Conservation (phyloP, 2,329 filamentous ascomycete species). For the Penicillium sp. region DNA sequence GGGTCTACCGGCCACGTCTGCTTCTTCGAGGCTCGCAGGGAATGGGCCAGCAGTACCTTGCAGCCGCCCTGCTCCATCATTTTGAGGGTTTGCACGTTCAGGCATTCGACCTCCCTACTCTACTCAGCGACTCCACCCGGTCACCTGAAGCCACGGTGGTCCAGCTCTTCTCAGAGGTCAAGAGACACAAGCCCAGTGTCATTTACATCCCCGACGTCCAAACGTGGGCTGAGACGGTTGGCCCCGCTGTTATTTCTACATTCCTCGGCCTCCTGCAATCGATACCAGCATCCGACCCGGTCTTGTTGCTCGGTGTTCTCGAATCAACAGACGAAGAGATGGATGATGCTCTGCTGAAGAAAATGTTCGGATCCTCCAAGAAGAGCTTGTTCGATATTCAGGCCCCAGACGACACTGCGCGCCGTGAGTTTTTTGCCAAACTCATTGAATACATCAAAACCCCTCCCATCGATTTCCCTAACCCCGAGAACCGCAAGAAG, state of each 20-base stretch:
- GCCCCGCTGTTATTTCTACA: conserved; percentile 63
- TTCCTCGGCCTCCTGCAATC: conserved; percentile 78
- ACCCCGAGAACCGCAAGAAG: conserved; percentile 80
- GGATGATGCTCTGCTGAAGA: conserved; percentile 60
- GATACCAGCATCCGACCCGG: conserved; percentile 82
- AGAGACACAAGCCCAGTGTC: conserved; percentile 89
- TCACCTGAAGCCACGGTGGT: conserved; percentile 84
- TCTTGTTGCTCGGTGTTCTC: conserved; percentile 80
- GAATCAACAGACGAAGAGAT: conserved; percentile 64
- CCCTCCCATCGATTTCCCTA: conserved; percentile 78
- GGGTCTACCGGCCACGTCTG: conserved; percentile 82
- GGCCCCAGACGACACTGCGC: conserved; percentile 58
- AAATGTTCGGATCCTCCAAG: conserved; percentile 80
- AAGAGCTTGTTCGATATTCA: conserved; percentile 69
- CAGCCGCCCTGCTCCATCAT: conserved; percentile 78
- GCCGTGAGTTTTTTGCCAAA: conserved; percentile 73
- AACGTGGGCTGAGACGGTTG: conserved; percentile 73
- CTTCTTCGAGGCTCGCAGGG: conserved; percentile 76
- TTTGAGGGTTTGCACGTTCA: conserved; percentile 94
- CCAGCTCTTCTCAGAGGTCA: conserved; percentile 84
- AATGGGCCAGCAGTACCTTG: conserved; percentile 91
- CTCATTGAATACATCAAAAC: conserved; percentile 74
- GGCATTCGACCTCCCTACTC: conserved; percentile 82
- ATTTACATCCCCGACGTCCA: conserved; percentile 91
- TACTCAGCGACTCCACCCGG: conserved; percentile 76